These are phyloP conservation scores for Suillus spraguei DNA, from an alignment of 768 basidiomycete species.

Conservation along the genomic window DNA sequence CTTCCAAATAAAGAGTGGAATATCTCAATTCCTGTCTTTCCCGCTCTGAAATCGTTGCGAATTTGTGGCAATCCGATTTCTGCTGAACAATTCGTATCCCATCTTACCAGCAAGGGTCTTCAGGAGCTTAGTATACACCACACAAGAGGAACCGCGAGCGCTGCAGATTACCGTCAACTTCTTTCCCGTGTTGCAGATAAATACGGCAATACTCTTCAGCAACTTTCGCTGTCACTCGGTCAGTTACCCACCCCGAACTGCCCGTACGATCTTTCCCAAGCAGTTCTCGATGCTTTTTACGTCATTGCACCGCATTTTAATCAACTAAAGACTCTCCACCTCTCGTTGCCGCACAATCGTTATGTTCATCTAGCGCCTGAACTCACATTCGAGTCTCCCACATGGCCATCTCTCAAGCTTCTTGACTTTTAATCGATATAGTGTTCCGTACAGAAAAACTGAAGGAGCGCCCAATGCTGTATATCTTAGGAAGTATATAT, in stretches of 20 bases:
- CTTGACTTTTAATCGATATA: background rate
- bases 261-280: slow-evolving; percentile 3
- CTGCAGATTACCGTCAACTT: background rate
- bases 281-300: background rate
- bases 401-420: slow-evolving; percentile 1
- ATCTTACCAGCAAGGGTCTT: background rate
- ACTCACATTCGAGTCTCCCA: slow-evolving; percentile 2
- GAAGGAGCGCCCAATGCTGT: background rate
- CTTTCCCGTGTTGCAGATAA: background rate
- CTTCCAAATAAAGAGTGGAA: slow-evolving; percentile 4
- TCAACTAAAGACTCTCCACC: background rate
- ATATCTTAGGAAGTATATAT: background rate
- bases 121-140: slow-evolving; percentile 1
- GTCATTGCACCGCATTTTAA: background rate
- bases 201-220: background rate
- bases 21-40: background rate
- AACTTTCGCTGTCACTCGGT: background rate
- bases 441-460: background rate
- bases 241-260: background rate
- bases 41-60: background rate
- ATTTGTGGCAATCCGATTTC: slow-evolving; percentile 3
- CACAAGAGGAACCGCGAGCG: slow-evolving; percentile 1
- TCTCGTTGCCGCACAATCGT: slow-evolving; percentile 2
- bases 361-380: background rate
- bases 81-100: background rate